Percentiles rank a stretch among this genome's conserved stretches.
phyloP scores from a whole-genome alignment of 1,139 yeast genomes.

The Pichia kudriavzevii region DNA sequence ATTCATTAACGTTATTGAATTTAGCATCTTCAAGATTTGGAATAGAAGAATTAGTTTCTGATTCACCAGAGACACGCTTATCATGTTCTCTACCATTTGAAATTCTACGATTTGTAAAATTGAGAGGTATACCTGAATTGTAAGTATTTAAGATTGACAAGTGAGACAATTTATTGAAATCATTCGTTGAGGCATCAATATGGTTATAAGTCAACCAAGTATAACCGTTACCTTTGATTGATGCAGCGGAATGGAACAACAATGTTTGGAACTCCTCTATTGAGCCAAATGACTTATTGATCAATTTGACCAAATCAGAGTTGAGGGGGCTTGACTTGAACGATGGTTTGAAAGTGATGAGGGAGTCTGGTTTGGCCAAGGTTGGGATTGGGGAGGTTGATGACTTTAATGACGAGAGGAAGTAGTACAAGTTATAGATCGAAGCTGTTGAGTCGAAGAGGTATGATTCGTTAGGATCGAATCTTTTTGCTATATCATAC shows the following conservation, averaged over 20 bases:
- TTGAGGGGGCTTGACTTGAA: constrained; percentile 21
- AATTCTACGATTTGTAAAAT: constrained; percentile 45
- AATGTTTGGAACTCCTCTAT: constrained; percentile 58
- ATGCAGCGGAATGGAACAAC: constrained; percentile 51
- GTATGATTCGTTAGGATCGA: constrained; percentile 27
- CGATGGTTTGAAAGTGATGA: constrained; percentile 28
- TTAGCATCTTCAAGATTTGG: constrained; percentile 31
- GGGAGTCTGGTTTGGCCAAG: constrained; percentile 28
- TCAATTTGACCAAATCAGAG: constrained; percentile 30
- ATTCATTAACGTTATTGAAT: constrained; percentile 20
- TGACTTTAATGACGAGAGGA: constrained; percentile 43
- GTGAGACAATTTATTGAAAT: constrained; percentile 27
- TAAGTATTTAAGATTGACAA: constrained; percentile 69
- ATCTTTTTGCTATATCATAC: constrained; percentile 35
- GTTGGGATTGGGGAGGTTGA: constrained; percentile 15
- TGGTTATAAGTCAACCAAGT: constrained; percentile 42
- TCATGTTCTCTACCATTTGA: constrained; percentile 22
- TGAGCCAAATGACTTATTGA: constrained; percentile 58
- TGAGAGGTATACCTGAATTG: constrained; percentile 61
- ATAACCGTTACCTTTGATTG: constrained; percentile 67
- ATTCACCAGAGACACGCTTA: constrained; percentile 2
- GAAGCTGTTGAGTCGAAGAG: constrained; percentile 53
- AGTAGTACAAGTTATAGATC: constrained; percentile 52
- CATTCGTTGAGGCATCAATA: constrained; percentile 16
- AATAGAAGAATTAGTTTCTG: constrained; percentile 12